These are phyloP conservation scores for Mycena haematopus DNA, from an alignment of 768 basidiomycete genomes.

Conservation along the genomic window DNA sequence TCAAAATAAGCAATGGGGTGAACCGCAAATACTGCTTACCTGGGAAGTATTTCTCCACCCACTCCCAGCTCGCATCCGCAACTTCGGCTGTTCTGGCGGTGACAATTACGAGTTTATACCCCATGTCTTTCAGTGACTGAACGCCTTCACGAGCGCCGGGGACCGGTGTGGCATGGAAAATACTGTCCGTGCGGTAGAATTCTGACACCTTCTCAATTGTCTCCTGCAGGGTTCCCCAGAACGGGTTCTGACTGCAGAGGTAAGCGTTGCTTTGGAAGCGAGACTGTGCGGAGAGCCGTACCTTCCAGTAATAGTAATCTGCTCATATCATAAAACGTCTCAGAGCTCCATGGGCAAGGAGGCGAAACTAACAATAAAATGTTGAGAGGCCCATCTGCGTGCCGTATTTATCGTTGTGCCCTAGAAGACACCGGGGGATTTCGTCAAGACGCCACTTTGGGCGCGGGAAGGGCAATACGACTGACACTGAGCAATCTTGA, in stretches of 20 bases:
- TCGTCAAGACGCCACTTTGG: not conserved
- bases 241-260: constrained; percentile 47
- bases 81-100: constrained; percentile 70
- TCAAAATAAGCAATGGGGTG: not conserved
- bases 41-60: constrained; percentile 71
- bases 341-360: not conserved
- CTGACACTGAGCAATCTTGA: constrained; percentile 62
- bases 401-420: constrained; percentile 69
- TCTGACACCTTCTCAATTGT: constrained; percentile 64
- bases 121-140: constrained; percentile 61
- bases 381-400: constrained; percentile 60
- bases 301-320: constrained; percentile 85
- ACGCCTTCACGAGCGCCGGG: constrained; percentile 67
- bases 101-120: constrained; percentile 74
- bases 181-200: constrained; percentile 60
- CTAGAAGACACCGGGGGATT: constrained; percentile 38
- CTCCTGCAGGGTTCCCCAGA: constrained; percentile 67
- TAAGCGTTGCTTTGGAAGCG: not conserved
- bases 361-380: constrained; percentile 63
- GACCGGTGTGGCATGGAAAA: constrained; percentile 58
- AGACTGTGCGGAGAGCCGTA: constrained; percentile 7
- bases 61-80: constrained; percentile 65
- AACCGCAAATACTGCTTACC: constrained; percentile 41
- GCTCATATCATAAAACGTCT: constrained; percentile 1
- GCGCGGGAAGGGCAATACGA: constrained; percentile 4